phyloP scores from a whole-genome alignment of 108 stramenopile species.

The Skeletonema menzelii region DNA sequence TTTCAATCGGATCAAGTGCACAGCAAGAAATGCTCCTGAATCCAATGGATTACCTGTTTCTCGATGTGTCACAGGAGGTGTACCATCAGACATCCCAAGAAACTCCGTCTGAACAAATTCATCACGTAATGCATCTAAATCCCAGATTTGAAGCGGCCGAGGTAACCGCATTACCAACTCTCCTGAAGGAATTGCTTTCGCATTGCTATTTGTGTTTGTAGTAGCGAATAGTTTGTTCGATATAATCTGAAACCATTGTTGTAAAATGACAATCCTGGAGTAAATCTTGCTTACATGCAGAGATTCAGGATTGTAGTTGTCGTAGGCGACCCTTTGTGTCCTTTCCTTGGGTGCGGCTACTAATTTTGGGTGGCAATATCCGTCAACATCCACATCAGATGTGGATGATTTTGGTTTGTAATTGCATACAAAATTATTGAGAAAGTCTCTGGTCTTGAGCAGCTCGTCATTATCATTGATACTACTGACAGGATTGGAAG shows the following conservation, averaged over 20 bases:
- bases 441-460: constrained; percentile 22
- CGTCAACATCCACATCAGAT: constrained; percentile 9
- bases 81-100: constrained; percentile 37
- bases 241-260: constrained; percentile 5
- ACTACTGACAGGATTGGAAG: background rate
- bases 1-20: constrained; percentile 47
- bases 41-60: constrained; percentile 59
- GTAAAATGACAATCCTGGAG: background rate
- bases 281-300: background rate
- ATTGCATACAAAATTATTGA: constrained; percentile 46
- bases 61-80: constrained; percentile 41
- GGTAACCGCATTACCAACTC: constrained; percentile 65
- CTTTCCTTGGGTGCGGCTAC: constrained; percentile 27
- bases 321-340: constrained; percentile 35
- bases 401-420: constrained; percentile 12
- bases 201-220: background rate
- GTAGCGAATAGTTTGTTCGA: background rate
- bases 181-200: constrained; percentile 37
- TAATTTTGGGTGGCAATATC: constrained; percentile 48
- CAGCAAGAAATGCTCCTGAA: constrained; percentile 73
- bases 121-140: constrained; percentile 80
- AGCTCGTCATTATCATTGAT: constrained; percentile 7
- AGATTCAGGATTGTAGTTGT: background rate
- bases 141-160: constrained; percentile 77
- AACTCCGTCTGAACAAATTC: constrained; percentile 51